phyloP scores from a whole-genome alignment of 192 early-diverging fungal genomes.

The Lobosporangium transversale region DNA sequence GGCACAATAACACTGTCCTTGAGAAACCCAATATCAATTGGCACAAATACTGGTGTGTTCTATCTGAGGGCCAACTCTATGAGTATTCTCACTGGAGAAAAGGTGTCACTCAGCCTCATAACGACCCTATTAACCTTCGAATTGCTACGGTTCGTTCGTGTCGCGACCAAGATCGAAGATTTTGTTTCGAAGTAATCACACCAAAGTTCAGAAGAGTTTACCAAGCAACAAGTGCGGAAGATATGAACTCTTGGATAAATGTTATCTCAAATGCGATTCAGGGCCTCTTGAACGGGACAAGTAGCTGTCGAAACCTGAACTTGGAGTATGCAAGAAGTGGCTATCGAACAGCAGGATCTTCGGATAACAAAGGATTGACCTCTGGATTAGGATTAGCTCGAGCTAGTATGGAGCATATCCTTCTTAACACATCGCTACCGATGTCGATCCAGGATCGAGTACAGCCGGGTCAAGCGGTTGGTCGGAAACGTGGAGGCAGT shows the following conservation, averaged over 20 bases:
- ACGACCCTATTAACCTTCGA: conserved; percentile 69
- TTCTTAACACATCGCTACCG: conserved; percentile 28
- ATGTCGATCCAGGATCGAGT: conserved; percentile 41
- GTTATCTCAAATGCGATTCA: conserved; percentile 76
- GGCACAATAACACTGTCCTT: conserved; percentile 38
- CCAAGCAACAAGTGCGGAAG: conserved; percentile 73
- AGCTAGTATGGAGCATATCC: conserved; percentile 30
- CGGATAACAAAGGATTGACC: conserved; percentile 23
- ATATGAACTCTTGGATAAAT: conserved; percentile 73
- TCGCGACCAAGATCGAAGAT: conserved; percentile 69
- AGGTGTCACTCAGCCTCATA: conserved; percentile 58
- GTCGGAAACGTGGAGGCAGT: conserved; percentile 39
- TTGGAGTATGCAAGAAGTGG: conserved; percentile 11
- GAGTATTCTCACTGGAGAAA: conserved; percentile 75
- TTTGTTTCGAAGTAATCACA: conserved; percentile 77
- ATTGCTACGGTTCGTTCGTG: conserved; percentile 76
- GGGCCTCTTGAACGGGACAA: conserved; percentile 65
- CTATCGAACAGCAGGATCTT: neutral
- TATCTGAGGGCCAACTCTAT: conserved; percentile 67
- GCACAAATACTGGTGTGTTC: conserved; percentile 69
- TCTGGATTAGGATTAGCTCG: conserved; percentile 20
- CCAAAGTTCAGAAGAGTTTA: conserved; percentile 68
- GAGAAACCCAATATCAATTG: conserved; percentile 46
- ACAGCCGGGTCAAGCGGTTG: conserved; percentile 43
- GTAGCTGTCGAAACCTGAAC: conserved; percentile 50